Conservation (phyloP, 441 rosid species). For the Hura crepitans region DNA sequence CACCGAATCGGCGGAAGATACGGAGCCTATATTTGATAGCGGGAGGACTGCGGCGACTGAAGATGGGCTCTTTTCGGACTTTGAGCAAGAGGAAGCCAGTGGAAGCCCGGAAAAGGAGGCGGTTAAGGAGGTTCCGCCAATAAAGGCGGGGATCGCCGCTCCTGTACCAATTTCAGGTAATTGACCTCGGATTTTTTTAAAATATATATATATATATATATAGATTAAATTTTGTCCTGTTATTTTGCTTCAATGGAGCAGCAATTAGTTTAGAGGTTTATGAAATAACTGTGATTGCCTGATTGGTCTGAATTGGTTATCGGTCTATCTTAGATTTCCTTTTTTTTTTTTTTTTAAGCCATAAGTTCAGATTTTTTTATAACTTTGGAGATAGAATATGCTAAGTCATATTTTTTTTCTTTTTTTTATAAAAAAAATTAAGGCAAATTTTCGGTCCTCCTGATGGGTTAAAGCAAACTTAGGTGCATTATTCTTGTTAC, state of each 20-base stretch:
- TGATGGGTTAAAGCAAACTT: neutral
- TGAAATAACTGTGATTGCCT: too few species aligned
- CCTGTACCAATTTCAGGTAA: slow-evolving; percentile 53
- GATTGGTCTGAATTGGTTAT: neutral
- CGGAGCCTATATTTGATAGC: slow-evolving; percentile 55
- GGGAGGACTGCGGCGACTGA: slow-evolving; percentile 59
- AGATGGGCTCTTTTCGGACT: slow-evolving; percentile 71
- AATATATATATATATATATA: too few species aligned
- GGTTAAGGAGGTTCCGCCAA: slow-evolving; percentile 22
- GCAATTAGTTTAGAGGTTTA: too few species aligned
- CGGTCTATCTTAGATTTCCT: neutral
- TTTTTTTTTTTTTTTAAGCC: neutral
- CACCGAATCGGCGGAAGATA: slow-evolving; percentile 22
- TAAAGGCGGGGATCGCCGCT: slow-evolving; percentile 28
- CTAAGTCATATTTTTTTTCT: neutral
- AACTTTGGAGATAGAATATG: neutral
- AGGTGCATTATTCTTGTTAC: neutral
- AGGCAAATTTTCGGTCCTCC: too few species aligned
- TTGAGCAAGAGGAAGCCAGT: slow-evolving; percentile 57
- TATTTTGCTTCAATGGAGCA: neutral
- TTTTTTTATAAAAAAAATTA: too few species aligned
- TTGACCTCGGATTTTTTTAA: neutral
- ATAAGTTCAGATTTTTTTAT: neutral
- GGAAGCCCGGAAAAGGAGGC: slow-evolving; percentile 44
- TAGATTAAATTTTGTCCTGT: neutral